Conservation (phyloP, 2,329 filamentous ascomycete genomes). For the Colletotrichum shisoi region DNA sequence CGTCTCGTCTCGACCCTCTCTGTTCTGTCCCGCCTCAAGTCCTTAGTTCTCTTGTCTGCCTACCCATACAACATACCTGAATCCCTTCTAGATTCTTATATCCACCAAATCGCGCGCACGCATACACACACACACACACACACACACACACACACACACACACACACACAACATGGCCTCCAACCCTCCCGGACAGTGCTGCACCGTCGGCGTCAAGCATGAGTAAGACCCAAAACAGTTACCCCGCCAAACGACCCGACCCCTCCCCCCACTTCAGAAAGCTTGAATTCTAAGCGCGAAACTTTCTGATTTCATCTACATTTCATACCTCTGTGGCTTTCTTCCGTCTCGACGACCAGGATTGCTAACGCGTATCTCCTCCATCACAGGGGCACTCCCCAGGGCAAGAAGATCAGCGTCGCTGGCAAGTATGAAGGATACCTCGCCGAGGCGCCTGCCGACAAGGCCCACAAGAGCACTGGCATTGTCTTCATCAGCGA, state of each 20-base stretch:
- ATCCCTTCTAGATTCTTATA: neutral
- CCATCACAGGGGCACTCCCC: constrained; percentile 55
- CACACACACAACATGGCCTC: constrained; percentile 57
- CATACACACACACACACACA: neutral
- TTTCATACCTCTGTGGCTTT: neutral
- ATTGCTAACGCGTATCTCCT: neutral
- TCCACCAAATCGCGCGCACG: neutral
- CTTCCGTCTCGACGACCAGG: neutral
- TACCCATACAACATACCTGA: neutral
- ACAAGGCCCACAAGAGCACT: constrained; percentile 51
- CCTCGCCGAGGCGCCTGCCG: constrained; percentile 56
- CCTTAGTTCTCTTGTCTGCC: neutral
- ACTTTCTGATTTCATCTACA: neutral
- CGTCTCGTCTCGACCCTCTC: neutral
- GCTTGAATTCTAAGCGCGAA: constrained; percentile 6
- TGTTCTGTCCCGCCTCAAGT: neutral
- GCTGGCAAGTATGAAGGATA: constrained; percentile 58
- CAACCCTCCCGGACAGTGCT: constrained; percentile 61
- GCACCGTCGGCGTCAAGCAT: constrained; percentile 61
- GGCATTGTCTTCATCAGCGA: constrained; percentile 60
- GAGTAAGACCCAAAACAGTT: constrained; percentile 53
- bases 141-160: neutral
- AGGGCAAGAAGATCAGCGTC: constrained; percentile 58
- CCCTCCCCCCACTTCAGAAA: constrained; percentile 32
- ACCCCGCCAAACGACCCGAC: constrained; percentile 12